phyloP scores from a whole-genome alignment of 139 green algal genomes.

The Astrephomene gubernaculifera region DNA sequence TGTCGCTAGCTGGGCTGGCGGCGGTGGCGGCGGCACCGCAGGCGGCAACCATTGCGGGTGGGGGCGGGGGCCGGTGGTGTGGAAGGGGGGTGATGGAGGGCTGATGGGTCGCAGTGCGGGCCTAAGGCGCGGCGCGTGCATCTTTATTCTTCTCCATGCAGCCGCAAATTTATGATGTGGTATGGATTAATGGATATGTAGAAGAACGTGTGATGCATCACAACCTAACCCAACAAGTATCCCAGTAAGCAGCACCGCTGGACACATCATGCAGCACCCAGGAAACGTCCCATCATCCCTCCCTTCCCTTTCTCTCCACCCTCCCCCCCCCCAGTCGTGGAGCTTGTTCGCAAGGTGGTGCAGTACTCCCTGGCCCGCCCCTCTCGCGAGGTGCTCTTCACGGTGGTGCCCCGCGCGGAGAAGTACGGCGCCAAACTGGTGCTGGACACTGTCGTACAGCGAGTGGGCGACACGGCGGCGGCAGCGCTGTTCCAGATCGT shows the following conservation, averaged over 20 bases:
- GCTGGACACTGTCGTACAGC: slow-evolving; percentile 65
- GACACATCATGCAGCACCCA: too few species aligned
- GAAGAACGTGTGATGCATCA: too few species aligned
- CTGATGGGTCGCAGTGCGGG: too few species aligned
- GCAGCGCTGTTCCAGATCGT: slow-evolving; percentile 55
- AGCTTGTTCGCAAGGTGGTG: slow-evolving; percentile 74
- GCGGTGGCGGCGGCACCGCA: background rate
- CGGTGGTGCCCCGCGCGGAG: slow-evolving; percentile 68
- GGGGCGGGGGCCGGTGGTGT: too few species aligned
- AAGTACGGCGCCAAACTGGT: slow-evolving; percentile 80
- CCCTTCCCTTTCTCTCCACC: background rate
- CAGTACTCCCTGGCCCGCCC: slow-evolving; percentile 72
- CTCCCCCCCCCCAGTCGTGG: slow-evolving; percentile 18
- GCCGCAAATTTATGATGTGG: too few species aligned
- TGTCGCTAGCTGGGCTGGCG: slow-evolving; percentile 35
- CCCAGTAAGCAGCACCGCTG: too few species aligned
- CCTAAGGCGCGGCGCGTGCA: too few species aligned
- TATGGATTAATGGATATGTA: too few species aligned
- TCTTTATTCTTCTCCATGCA: too few species aligned
- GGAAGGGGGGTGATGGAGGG: too few species aligned
- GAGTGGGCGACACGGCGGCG: slow-evolving; percentile 48
- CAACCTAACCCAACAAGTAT: too few species aligned
- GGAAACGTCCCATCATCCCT: too few species aligned
- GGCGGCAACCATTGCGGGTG: slow-evolving; percentile 14
- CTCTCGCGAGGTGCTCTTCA: slow-evolving; percentile 79